Base-by-base conservation (phyloP, 2,329 filamentous ascomycete genomes). In the Esteya vermicola region DNA sequence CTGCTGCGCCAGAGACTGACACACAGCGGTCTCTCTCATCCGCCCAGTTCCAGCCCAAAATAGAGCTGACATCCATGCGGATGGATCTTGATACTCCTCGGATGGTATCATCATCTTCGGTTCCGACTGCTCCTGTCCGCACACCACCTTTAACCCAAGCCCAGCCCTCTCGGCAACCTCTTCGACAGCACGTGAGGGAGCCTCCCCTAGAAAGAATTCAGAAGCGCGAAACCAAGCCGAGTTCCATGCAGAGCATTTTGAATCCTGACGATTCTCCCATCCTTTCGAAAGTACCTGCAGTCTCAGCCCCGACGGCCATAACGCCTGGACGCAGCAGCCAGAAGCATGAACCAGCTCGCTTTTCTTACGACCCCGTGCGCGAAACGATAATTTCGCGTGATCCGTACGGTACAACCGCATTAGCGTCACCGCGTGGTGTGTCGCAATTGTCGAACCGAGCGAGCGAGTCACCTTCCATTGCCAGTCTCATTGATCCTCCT, bases 381-480 rank as follows among this genome's bases (percentile, higher is more conserved):
- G 75, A 74, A 52, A 82, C 73, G 3, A 74, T 79, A 54, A 51
- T 72, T 34, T 51, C 67, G 48, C 62, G 69, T 55, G 60, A 71
- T 58, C 54, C 67, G 47, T 62, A 64, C 37, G 59, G 60, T 42
- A 63, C 63, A 8, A 62, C 56, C 20, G 49, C 67, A 4, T 54
- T 68, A 41, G 64, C 63, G 25, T 75, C 72, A 8, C 72, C 72
- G n/a, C 64, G 68, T 35, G 58, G 56, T 4, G 58, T 61, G 12
- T 51, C 59, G 37, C 57, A 59, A n/a, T 38, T 61, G 4, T 52
- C 71, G 40, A 80, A 81, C 58, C 75, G 81, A 40, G 81, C 84
- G n/a, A 89, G 83, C 54, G 82, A 82, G 30, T 95, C 89, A 5
- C 88, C 89, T 1, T 89, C 89, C 3, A 94, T 95, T 49, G 81